Evolutionary conservation across 2,329 filamentous ascomycete species (phyloP), one percentile per base, ranked within the genome.

Genomic region (Exophiala mesophila): DNA sequence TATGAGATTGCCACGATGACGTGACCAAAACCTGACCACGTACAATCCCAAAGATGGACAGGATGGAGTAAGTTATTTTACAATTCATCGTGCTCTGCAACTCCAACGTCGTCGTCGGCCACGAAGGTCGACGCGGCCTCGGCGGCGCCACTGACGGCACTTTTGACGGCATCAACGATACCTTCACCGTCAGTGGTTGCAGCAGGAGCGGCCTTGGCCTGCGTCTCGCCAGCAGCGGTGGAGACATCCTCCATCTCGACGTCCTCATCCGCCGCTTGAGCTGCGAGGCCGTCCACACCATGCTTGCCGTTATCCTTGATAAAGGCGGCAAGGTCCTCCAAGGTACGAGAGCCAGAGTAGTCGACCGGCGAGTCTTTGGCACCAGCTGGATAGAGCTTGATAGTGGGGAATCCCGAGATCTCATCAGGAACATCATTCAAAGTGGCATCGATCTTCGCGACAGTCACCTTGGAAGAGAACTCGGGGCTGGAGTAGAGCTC

Each of bases 361-460:
- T 88, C 87, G 52, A 96, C 68, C 46, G 92, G 86, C 56, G 80
- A 73, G 61, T 77, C 76, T 82, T 98, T 98, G 69, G 77, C 76
- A 60, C 88, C 89, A 58, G 92, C 92, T 53, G 87, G 80, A 84
- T 81, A 98, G 56, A 98, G 80, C 80, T 97, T 97, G 79, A 98
- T 96, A 66, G 92, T 98, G 44, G 92, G 92, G 84, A 98, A 98
- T 53, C 92, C 92, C 68, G 87, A 80, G 62, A 98, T 88, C 73
- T 95, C 87, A 68, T 97, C 90, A 45, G 92, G 92, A 45, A 97
- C 87, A 59, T 98, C 92, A 74, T 98, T 98, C 72, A 72, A 70
- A 50, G 92, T 98, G 46, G 92, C 92, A 63, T 98, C 92, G 57
- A 98, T 83, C 83, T 98, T 98, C 70, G 73, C 83, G 74, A 80